These are phyloP conservation scores for Penicillium sp. DNA, from an alignment of 2,329 filamentous ascomycete genomes.

Conservation along the genomic window DNA sequence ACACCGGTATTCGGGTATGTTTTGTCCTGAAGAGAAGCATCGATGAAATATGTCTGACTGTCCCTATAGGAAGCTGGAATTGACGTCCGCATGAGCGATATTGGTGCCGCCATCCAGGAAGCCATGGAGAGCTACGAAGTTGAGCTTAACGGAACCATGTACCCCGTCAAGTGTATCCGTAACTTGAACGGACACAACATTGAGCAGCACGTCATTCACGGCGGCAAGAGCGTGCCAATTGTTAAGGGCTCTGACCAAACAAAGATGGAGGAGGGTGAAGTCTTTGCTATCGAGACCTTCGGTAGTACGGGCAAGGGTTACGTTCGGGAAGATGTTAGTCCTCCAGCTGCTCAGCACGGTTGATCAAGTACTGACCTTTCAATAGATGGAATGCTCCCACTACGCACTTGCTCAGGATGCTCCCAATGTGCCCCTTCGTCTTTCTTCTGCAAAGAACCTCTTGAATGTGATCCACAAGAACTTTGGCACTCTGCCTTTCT, in stretches of 20 bases:
- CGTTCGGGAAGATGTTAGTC: slow-evolving; percentile 76
- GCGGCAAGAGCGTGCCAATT: slow-evolving; percentile 88
- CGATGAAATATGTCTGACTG: slow-evolving; percentile 5
- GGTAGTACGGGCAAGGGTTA: slow-evolving; percentile 89
- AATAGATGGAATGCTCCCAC: slow-evolving; percentile 76
- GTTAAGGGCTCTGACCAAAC: slow-evolving; percentile 85
- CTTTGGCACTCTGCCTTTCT: slow-evolving; percentile 90
- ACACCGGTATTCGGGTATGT: slow-evolving; percentile 69
- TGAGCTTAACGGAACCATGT: slow-evolving; percentile 74
- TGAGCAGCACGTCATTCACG: slow-evolving; percentile 84
- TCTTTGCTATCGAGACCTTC: slow-evolving; percentile 95
- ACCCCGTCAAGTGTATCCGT: slow-evolving; percentile 80
- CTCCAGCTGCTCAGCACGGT: slow-evolving; percentile 8
- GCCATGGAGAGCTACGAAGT: slow-evolving; percentile 93
- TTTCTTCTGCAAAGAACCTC: slow-evolving; percentile 81
- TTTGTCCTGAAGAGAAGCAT: not conserved
- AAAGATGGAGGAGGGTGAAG: slow-evolving; percentile 97
- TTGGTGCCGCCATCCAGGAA: slow-evolving; percentile 82
- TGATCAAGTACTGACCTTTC: slow-evolving; percentile 8
- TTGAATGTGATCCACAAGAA: slow-evolving; percentile 93
- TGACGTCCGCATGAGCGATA: slow-evolving; percentile 83
- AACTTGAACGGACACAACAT: slow-evolving; percentile 92
- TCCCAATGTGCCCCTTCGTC: slow-evolving; percentile 71
- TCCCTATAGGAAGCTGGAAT: slow-evolving; percentile 75
- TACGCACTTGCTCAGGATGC: slow-evolving; percentile 77